Base-by-base conservation (phyloP, 2,329 filamentous ascomycete genomes). In the Lecanoromycetidae sp. region DNA sequence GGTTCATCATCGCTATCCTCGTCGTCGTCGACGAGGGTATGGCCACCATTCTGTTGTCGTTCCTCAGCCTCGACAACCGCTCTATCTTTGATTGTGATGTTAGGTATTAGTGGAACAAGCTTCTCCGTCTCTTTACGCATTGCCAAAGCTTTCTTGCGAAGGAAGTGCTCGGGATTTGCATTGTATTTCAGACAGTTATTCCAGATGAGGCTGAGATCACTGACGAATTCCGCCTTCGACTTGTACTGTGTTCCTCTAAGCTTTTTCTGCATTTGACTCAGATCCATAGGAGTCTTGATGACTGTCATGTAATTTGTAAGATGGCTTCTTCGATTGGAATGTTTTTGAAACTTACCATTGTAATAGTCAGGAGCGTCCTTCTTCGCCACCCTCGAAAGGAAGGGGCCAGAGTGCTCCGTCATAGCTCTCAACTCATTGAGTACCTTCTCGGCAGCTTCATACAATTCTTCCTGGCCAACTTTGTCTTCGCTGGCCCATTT, bases 401-500 rank as follows among this genome's bases (percentile, higher is more conserved):
- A 98, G 2, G 91, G 87, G n/a, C 86, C 87, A 1, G 91, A 95
- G 64, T 95, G 93, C 64, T 98, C 91, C 2, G 87, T 94, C 69
- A 93, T 88, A 29, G 91, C 91, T 65, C 96, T 96, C 47, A 98
- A 78, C 63, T 96, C 90, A 60, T 88, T 94, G 59, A 98, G 73
- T 44, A 98, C 91, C 68, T 96, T 96, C 63, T 98, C 91, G 12
- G 91, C 74, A 9, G 91, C 87, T 68, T 98, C 91, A 62, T 98
- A 98, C 5, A 98, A 74, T 65, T 98, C 91, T 65, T 98, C 91
- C 65, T 98, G 91, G 50, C 91, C 90, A 52, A 98, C 83, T 56
- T 93, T 91, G 57, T 98, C 91, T 64, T 96, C 91, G 62, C 84
- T 96, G 3, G 91, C 90, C 91, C 91, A 98, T 67, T 98, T 98